Evolutionary conservation across 2,329 filamentous ascomycete species (phyloP).

Genomic region (Zopfia rhizophila): DNA sequence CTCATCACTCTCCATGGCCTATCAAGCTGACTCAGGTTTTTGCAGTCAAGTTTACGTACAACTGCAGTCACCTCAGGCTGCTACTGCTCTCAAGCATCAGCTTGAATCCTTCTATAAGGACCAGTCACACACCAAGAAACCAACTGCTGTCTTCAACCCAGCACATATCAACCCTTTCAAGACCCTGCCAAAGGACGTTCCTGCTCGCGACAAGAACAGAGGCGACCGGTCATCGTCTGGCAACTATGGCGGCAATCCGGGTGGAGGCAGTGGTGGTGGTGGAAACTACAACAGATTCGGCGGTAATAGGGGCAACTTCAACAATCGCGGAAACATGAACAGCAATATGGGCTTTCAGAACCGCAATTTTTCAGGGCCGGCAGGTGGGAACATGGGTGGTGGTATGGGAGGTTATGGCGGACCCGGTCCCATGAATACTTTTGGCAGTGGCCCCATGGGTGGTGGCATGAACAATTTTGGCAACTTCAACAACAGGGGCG

Average conservation of each 20-base stretch:
- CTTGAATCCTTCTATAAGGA: slow-evolving; percentile 74
- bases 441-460: slow-evolving; percentile 51
- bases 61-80: slow-evolving; percentile 82
- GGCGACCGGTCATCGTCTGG: slow-evolving; percentile 64
- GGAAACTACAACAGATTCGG: slow-evolving; percentile 41
- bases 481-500: slow-evolving; percentile 58
- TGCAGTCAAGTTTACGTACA: slow-evolving; percentile 81
- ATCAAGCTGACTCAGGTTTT: slow-evolving; percentile 20
- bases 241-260: slow-evolving; percentile 57
- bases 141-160: slow-evolving; percentile 78
- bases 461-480: slow-evolving; percentile 51
- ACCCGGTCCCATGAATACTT: slow-evolving; percentile 57
- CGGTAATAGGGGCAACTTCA: slow-evolving; percentile 44
- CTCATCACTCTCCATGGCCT: not conserved
- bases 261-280: slow-evolving; percentile 60
- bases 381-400: slow-evolving; percentile 48
- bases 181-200: slow-evolving; percentile 88
- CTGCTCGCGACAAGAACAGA: slow-evolving; percentile 73
- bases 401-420: slow-evolving; percentile 61
- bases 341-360: slow-evolving; percentile 46
- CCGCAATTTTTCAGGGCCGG: slow-evolving; percentile 50
- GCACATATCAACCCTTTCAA: slow-evolving; percentile 87
- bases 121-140: slow-evolving; percentile 70
- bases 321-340: slow-evolving; percentile 18
- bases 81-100: slow-evolving; percentile 83